Base-by-base conservation (phyloP, 2,329 filamentous ascomycete species). In the Geosmithia flava region DNA sequence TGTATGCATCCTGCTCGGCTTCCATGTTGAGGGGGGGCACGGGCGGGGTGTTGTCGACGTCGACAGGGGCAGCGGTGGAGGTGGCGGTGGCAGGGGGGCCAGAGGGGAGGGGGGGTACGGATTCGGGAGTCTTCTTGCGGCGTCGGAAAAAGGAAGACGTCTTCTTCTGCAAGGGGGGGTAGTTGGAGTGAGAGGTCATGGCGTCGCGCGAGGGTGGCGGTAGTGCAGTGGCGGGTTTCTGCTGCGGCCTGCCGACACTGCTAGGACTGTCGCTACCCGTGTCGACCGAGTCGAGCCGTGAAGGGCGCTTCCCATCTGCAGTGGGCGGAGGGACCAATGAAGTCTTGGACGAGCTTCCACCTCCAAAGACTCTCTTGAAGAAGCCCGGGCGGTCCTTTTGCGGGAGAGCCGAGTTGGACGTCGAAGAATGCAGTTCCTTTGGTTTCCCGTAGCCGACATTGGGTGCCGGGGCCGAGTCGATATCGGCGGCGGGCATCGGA, bases 81-180 rank as follows among this genome's bases (percentile, higher is more conserved):
- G 10, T 37, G 33, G 33, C 11, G 10, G 33, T 37, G 33, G 33
- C 33, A 13, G 33, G 23, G 23, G 8, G 23, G 23, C 23, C 15
- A 30, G 65, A 56, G 1, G 75, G 76, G 29, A 82, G 64, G 8
- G 83, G 80, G 33, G 84, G 80, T 40, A 75, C 75, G 20, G 78
- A 74, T 53, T 94, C 89, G 15, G 80, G 78, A 33, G 88, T 67
- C 75, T 91, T 94, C 42, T 97, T 97, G 53, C 90, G 79, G 51
- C 93, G 78, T 52, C 93, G 79, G 68, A 97, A 97, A 68, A 98
- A 97, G 0, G 88, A 91, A 1, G 91, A 94, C 3, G 87, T 80
- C 64, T 96, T 96, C 71, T 96, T 96, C 57, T 87, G 85, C 47
- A 96, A 68, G 19, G 69, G 66, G 49, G 73, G 70, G 16, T 70